Percentiles rank a stretch among this genome's conserved stretches.
These are phyloP conservation scores for Deakozyma indianensis DNA, from an alignment of 805 yeast genomes.

Conservation along the genomic window DNA sequence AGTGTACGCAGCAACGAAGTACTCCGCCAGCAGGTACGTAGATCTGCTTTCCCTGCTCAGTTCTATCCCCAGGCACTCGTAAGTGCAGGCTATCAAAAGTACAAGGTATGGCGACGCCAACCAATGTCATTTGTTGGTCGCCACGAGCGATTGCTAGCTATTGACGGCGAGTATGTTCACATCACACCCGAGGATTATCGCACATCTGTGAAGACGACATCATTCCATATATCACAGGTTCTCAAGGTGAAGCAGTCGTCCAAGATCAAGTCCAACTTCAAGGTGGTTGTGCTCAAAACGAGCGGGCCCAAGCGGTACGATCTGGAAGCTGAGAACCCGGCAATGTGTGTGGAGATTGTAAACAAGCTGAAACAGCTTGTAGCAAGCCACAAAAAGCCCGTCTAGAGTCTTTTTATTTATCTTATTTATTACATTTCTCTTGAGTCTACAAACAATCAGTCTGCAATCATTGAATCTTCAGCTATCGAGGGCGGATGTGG, in stretches of 20 bases:
- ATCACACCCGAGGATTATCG: conserved; percentile 74
- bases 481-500: too few relatives aligned
- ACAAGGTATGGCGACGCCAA: conserved; percentile 80
- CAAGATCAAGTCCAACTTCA: conserved; percentile 66
- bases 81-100: conserved; percentile 58
- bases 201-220: conserved; percentile 68
- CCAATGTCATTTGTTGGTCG: conserved; percentile 69
- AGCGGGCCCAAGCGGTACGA: conserved; percentile 71
- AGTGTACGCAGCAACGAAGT: not conserved
- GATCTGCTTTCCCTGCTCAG: not conserved
- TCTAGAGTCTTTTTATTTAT: conserved; percentile 22
- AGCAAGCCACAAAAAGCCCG: conserved; percentile 25
- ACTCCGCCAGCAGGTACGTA: not conserved
- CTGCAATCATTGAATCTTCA: too few relatives aligned
- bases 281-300: conserved; percentile 58
- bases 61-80: conserved; percentile 10
- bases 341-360: conserved; percentile 62
- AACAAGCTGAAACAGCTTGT: conserved; percentile 47
- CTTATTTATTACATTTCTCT: not conserved
- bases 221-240: conserved; percentile 74
- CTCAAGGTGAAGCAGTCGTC: conserved; percentile 60
- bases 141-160: conserved; percentile 69
- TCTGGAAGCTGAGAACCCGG: conserved; percentile 53
- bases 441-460: not conserved
- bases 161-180: conserved; percentile 91